A percentile compares a stretch with the other conserved stretches of the same genome.
These are phyloP conservation scores for Neofusicoccum parvum DNA, from an alignment of 2,329 filamentous ascomycete genomes.

Conservation along the genomic window DNA sequence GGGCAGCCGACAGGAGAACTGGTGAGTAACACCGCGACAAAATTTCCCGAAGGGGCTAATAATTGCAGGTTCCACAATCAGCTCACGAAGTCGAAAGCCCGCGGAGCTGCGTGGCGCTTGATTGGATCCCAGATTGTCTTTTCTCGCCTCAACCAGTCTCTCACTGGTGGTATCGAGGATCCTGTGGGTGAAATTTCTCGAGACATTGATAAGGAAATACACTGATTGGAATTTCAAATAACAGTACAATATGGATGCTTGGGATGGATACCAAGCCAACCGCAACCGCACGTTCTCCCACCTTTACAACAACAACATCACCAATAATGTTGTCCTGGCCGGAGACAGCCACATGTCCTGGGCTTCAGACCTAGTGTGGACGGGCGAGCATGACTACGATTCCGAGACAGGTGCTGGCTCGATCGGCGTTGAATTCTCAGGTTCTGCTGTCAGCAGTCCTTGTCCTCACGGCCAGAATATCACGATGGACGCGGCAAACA, in stretches of 20 bases:
- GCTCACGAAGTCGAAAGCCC: conserved; percentile 52
- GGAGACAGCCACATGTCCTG: conserved; percentile 72
- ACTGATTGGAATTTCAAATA: neutral
- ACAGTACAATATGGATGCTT: conserved; percentile 58
- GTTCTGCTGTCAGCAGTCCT: conserved; percentile 65
- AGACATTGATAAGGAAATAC: conserved; percentile 24
- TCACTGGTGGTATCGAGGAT: conserved; percentile 46
- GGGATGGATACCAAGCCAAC: conserved; percentile 70
- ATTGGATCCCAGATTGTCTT: conserved; percentile 74
- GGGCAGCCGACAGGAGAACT: conserved; percentile 72
- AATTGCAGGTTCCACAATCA: conserved; percentile 38
- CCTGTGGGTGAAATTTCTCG: conserved; percentile 26
- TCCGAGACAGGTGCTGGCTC: conserved; percentile 41
- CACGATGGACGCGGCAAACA: conserved; percentile 55
- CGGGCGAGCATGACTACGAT: conserved; percentile 45
- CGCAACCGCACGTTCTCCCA: conserved; percentile 70
- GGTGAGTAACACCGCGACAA: conserved; percentile 41
- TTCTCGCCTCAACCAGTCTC: conserved; percentile 56
- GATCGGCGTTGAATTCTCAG: conserved; percentile 58
- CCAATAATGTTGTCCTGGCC: conserved; percentile 72
- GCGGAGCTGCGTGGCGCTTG: conserved; percentile 69
- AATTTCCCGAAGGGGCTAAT: neutral
- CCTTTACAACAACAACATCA: conserved; percentile 68
- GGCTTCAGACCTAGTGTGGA: conserved; percentile 50
- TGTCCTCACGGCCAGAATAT: conserved; percentile 63